A percentile compares a stretch with the other conserved stretches of the same genome.
Conservation (phyloP, 2,329 filamentous ascomycete genomes). For the Talaromyces amestolkiae region DNA sequence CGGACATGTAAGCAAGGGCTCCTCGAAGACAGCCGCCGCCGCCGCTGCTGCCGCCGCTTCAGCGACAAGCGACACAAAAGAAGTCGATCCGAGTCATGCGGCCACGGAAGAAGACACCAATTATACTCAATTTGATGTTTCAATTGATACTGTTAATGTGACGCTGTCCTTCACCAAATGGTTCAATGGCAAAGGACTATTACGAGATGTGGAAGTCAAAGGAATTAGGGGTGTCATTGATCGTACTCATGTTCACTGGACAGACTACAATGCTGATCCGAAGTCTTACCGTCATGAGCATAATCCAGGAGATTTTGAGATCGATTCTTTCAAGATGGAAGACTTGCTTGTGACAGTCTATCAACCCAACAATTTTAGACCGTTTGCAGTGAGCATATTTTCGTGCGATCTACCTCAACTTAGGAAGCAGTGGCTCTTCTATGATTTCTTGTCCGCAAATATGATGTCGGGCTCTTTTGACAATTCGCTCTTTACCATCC, state of each 20-base stretch:
- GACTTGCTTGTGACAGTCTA: constrained; percentile 89
- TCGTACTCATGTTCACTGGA: constrained; percentile 76
- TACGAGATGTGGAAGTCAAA: constrained; percentile 90
- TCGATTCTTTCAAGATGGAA: constrained; percentile 94
- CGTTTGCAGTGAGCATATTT: constrained; percentile 92
- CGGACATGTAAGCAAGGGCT: constrained; percentile 88
- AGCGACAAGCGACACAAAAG: constrained; percentile 49
- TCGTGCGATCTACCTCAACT: constrained; percentile 90
- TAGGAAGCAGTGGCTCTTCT: constrained; percentile 95
- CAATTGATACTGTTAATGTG: constrained; percentile 91
- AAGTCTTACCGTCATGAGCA: constrained; percentile 85
- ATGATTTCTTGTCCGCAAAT: constrained; percentile 92
- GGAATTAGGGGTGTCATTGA: constrained; percentile 91
- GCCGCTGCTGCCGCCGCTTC: constrained; percentile 79
- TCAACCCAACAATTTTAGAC: constrained; percentile 86
- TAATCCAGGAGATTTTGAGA: constrained; percentile 89
- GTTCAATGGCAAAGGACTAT: constrained; percentile 92
- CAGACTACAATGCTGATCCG: constrained; percentile 69
- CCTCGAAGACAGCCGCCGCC: constrained; percentile 77
- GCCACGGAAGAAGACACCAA: constrained; percentile 75
- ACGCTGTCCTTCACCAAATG: constrained; percentile 97
- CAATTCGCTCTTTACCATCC: constrained; percentile 93
- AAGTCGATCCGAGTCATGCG: constrained; percentile 42
- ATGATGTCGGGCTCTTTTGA: constrained; percentile 96
- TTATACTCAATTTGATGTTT: constrained; percentile 96